phyloP scores from a whole-genome alignment of 805 yeast species.

The Ogataea paradorogensis region DNA sequence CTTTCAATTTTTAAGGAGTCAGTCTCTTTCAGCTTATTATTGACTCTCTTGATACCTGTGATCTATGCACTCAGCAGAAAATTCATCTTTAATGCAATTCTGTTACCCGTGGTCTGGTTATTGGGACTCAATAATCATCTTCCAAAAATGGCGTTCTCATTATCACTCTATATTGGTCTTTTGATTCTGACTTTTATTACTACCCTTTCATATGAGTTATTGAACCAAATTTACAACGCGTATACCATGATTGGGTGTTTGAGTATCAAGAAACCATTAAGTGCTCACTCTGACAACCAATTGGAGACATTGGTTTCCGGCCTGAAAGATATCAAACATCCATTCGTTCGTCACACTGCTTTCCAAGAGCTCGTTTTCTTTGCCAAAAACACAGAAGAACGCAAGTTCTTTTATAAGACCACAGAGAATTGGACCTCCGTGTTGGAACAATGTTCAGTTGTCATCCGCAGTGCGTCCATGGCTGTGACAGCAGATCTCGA shows the following conservation, averaged over 20 bases:
- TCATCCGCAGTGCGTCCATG: slow-evolving; percentile 41
- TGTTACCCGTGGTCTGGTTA: slow-evolving; percentile 29
- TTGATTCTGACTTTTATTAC: slow-evolving; percentile 35
- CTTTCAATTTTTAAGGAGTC: slow-evolving; percentile 38
- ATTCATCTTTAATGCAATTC: slow-evolving; percentile 39
- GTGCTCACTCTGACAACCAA: slow-evolving; percentile 58
- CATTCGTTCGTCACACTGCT: slow-evolving; percentile 58
- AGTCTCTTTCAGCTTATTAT: slow-evolving; percentile 28
- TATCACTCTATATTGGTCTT: slow-evolving; percentile 30
- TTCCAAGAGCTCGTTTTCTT: slow-evolving; percentile 73
- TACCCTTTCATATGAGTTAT: slow-evolving; percentile 48
- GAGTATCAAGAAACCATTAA: slow-evolving; percentile 60
- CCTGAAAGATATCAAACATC: slow-evolving; percentile 45
- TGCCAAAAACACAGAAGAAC: slow-evolving; percentile 48
- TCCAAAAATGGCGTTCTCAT: slow-evolving; percentile 39
- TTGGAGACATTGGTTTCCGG: slow-evolving; percentile 64
- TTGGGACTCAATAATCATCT: slow-evolving; percentile 39
- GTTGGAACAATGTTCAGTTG: slow-evolving; percentile 55
- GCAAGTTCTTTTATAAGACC: slow-evolving; percentile 50
- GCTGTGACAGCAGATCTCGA: slow-evolving; percentile 27
- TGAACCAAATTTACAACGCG: slow-evolving; percentile 58
- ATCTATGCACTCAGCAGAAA: slow-evolving; percentile 41
- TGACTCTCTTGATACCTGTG: slow-evolving; percentile 35
- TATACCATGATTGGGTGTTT: slow-evolving; percentile 72
- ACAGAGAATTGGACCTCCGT: slow-evolving; percentile 52